These are phyloP conservation scores for Nepenthes alata DNA, from an alignment of 179 eudicot genomes.

Conservation along the genomic window DNA sequence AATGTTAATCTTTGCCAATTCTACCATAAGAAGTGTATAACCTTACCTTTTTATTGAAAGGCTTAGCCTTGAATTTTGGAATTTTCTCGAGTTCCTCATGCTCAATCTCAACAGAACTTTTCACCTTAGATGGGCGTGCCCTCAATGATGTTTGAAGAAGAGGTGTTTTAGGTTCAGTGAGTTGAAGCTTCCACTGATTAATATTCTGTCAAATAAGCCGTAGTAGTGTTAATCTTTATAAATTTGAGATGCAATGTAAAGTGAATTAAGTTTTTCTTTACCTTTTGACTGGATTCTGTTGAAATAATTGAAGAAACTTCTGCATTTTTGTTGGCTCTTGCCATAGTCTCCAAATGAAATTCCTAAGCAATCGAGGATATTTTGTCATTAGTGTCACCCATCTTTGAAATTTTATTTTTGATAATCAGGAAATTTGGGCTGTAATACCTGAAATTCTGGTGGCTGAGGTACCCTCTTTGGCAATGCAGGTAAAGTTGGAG, in stretches of 20 bases:
- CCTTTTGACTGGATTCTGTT: conserved; percentile 44
- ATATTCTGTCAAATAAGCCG: conserved; percentile 26
- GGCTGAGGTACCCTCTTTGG: conserved; percentile 63
- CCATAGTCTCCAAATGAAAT: conserved; percentile 76
- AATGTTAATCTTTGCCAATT: neutral
- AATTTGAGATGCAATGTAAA: neutral
- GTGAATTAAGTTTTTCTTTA: conserved; percentile 7
- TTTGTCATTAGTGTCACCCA: neutral
- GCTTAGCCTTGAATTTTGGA: conserved; percentile 85
- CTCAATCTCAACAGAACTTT: conserved; percentile 68
- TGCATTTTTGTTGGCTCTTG: conserved; percentile 58
- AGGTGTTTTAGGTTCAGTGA: conserved; percentile 76
- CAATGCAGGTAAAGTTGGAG: conserved; percentile 53
- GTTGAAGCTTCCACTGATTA: conserved; percentile 49
- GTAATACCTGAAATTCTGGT: conserved; percentile 60
- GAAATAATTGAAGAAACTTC: conserved; percentile 64
- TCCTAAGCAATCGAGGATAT: conserved; percentile 28
- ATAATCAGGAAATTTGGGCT: no score
- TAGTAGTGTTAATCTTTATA: neutral
- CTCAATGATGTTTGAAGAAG: conserved; percentile 76
- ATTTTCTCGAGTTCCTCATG: conserved; percentile 68
- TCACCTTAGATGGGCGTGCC: conserved; percentile 70
- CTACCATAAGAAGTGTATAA: neutral
- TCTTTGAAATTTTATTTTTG: neutral
- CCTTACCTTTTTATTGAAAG: conserved; percentile 76